Percentiles rank a stretch among this genome's conserved stretches.
Conservation (phyloP, 179 eudicot species). For the Silene coronaria region DNA sequence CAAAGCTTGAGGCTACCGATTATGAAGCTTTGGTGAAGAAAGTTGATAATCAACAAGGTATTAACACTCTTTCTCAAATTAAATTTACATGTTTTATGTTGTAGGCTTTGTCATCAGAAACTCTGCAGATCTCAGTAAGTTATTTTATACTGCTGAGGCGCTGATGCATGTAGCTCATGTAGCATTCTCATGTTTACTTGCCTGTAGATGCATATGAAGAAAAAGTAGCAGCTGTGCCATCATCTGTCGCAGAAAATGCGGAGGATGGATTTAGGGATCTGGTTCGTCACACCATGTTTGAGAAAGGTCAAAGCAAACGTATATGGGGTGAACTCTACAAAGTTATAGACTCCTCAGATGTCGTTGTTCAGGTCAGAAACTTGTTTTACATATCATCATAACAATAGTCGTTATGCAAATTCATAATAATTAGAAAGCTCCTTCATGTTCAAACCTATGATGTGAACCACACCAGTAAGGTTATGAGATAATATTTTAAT, state of each 20-base stretch:
- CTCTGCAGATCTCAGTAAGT: too few species aligned
- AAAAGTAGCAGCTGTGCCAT: constrained; percentile 41
- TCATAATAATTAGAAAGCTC: not conserved
- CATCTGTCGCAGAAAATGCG: constrained; percentile 49
- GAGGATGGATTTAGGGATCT: constrained; percentile 90
- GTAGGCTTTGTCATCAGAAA: too few species aligned
- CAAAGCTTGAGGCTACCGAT: constrained; percentile 63
- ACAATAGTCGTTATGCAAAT: not conserved
- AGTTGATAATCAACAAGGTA: constrained; percentile 80
- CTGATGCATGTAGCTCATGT: not conserved
- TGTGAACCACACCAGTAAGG: not conserved
- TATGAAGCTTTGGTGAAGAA: constrained; percentile 66
- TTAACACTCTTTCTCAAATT: not conserved
- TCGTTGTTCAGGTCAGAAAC: constrained; percentile 78
- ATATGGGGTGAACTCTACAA: constrained; percentile 99
- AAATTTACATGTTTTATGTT: not conserved
- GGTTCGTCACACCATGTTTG: constrained; percentile 92
- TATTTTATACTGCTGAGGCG: not conserved
- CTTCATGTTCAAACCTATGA: not conserved
- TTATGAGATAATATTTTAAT: not conserved
- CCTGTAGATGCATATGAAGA: constrained; percentile 67
- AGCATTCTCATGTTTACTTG: not conserved
- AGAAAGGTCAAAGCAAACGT: constrained; percentile 97
- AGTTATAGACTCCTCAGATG: constrained; percentile 96
- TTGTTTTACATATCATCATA: not conserved